phyloP scores from a whole-genome alignment of 75 land plant species.

The Selaginella moellendorffii region DNA sequence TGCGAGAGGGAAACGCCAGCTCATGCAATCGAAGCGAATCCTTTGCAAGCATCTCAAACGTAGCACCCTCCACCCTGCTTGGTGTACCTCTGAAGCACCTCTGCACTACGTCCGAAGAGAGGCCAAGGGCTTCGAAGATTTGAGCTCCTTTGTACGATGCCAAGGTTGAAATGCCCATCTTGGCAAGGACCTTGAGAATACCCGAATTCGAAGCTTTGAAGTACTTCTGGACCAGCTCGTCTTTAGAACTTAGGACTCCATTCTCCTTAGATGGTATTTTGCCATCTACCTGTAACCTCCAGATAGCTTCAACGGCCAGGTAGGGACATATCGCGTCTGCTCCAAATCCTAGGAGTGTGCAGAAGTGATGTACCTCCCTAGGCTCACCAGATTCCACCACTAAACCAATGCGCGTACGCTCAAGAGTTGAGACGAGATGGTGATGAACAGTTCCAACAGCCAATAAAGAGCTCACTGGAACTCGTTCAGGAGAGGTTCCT shows the following conservation, averaged over 20 bases:
- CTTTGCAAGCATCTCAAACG: constrained; percentile 90
- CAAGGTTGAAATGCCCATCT: constrained; percentile 98
- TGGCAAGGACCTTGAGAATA: constrained; percentile 96
- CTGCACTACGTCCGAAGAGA: constrained; percentile 75
- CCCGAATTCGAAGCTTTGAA: constrained; percentile 88
- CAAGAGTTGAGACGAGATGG: constrained; percentile 73
- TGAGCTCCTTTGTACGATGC: constrained; percentile 99
- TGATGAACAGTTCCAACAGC: constrained; percentile 99
- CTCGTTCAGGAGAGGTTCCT: constrained; percentile 77
- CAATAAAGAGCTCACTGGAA: constrained; percentile 86
- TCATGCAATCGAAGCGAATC: constrained; percentile 69
- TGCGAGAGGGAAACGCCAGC: constrained; percentile 67
- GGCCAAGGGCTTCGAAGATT: constrained; percentile 95
- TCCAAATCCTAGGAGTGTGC: constrained; percentile 95
- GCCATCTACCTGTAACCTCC: constrained; percentile 88
- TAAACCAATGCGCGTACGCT: constrained; percentile 78
- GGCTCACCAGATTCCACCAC: constrained; percentile 95
- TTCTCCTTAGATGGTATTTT: constrained; percentile 70
- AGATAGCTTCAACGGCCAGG: constrained; percentile 80
- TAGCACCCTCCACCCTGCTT: constrained; percentile 96
- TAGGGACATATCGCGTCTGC: constrained; percentile 99
- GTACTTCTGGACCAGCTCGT: constrained; percentile 68
- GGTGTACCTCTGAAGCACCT: constrained; percentile 91
- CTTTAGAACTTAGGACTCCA: constrained; percentile 51
- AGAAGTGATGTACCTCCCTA: constrained; percentile 97